phyloP scores from a whole-genome alignment of 305 asterid species.

The Fraxinus nigra region DNA sequence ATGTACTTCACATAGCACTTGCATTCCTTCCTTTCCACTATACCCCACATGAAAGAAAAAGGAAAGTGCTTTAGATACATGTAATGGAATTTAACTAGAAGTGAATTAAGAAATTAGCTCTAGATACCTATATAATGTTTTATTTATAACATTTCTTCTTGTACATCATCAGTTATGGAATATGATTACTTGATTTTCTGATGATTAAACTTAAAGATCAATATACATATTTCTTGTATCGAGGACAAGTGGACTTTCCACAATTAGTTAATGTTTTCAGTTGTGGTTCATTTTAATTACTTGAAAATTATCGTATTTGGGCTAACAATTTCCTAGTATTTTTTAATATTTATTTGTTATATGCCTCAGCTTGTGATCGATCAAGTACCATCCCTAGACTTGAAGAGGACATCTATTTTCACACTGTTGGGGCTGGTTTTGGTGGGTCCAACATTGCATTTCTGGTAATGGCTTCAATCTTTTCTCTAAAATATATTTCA shows the following conservation, averaged over 20 bases:
- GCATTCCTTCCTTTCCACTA: neutral
- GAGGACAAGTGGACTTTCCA: neutral
- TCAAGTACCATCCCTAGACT: slow-evolving; percentile 59
- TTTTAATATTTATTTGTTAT: slow-evolving; percentile 11
- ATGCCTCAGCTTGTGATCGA: slow-evolving; percentile 61
- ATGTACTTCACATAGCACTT: neutral
- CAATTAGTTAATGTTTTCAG: slow-evolving; percentile 3
- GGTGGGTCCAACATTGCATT: slow-evolving; percentile 93
- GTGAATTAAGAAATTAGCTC: neutral
- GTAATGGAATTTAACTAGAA: neutral
- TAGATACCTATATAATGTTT: neutral
- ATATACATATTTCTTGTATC: neutral
- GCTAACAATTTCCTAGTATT: slow-evolving; percentile 2
- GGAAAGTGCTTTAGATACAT: neutral
- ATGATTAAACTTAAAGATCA: neutral
- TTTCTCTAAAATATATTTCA: neutral
- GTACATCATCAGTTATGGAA: neutral
- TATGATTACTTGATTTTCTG: neutral
- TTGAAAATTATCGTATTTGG: slow-evolving; percentile 8
- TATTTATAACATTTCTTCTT: neutral
- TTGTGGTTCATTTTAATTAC: neutral
- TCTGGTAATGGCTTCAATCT: slow-evolving; percentile 51
- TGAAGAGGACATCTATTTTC: slow-evolving; percentile 73
- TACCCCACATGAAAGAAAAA: neutral
- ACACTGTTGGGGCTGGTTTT: slow-evolving; percentile 74